A percentile compares a stretch with the other conserved stretches of the same genome.
phyloP scores from a whole-genome alignment of 2,329 filamentous ascomycete genomes.

The Colletotrichum cuscutae region DNA sequence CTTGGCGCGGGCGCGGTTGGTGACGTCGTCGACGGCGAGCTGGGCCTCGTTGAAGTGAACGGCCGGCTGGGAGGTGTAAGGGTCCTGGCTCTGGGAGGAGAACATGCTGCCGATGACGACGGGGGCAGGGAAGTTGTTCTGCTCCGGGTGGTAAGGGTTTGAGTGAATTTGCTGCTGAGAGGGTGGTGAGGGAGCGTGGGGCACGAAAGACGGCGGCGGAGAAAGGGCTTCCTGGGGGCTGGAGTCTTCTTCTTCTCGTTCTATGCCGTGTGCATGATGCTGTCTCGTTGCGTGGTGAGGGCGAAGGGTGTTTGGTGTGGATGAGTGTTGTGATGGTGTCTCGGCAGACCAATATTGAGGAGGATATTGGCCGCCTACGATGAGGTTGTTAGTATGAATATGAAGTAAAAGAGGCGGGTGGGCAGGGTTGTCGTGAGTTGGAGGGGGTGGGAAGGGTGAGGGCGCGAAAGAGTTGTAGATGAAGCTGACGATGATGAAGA shows the following conservation, averaged over 20 bases:
- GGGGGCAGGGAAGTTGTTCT: constrained; percentile 23
- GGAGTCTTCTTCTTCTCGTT: constrained; percentile 37
- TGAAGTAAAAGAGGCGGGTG: constrained; percentile 1
- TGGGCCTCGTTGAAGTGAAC: constrained; percentile 53
- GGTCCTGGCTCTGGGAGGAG: constrained; percentile 44
- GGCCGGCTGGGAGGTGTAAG: constrained; percentile 48
- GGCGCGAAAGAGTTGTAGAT: neutral
- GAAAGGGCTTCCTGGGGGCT: constrained; percentile 43
- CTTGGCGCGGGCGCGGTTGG: constrained; percentile 34
- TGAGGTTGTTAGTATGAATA: constrained; percentile 34
- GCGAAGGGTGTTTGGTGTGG: constrained; percentile 34
- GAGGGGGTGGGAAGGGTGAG: neutral
- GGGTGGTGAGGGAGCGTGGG: constrained; percentile 52
- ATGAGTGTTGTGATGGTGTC: constrained; percentile 38
- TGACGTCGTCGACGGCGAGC: constrained; percentile 40
- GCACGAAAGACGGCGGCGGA: constrained; percentile 48
- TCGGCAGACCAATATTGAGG: constrained; percentile 37
- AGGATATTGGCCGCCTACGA: constrained; percentile 35
- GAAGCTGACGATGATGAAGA: neutral
- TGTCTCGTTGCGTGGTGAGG: constrained; percentile 30
- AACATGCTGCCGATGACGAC: constrained; percentile 29
- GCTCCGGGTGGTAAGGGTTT: neutral
- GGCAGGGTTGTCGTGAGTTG: constrained; percentile 1
- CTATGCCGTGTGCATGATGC: constrained; percentile 33
- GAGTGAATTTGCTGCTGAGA: constrained; percentile 45